Evolutionary conservation across 1,139 yeast species (phyloP), one percentile per base, ranked within the genome.

Genomic region (Lizanozyma gosingica): DNA sequence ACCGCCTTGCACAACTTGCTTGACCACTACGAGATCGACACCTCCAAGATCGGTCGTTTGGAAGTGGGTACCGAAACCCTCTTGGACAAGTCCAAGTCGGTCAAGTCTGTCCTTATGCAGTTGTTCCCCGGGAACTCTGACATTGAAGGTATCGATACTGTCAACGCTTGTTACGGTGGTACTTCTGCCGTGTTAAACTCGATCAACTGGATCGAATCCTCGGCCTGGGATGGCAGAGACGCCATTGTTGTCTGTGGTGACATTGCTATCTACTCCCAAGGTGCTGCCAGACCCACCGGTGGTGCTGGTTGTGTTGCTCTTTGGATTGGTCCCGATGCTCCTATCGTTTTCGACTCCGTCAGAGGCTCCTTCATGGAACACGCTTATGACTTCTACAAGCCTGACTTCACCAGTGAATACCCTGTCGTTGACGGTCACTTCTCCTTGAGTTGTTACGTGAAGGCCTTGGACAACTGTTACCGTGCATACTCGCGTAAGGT

Each of bases 41-140:
- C 88, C 43, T 67, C 73, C 59, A 67, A 76, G 42, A 79, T 94
- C 58, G 99, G 99, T 52, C 81, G 99, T 62, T 75, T 94, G 56
- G 99, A 94, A 67, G 98, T 92, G 47, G 99, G 99, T 55, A 94
- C 99, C 46, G 99, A 94, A 71, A 92, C 98, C 40, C 73, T 94
- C 55, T 73, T 94, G 56, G 99, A 94, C 70, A 94, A 92, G 70
- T 87, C 97, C 54, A 94, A 94, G 73, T 85, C 96, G 36, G 96
- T 90, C 59, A 94, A 94, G 71, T 80, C 96, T 36, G 96, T 92
- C 39, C 74, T 94, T 65, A 92, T 90, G 87, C 97, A 90, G 68
- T 76, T 94, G 53, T 83, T 94, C 55, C 90, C 84, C 45, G 94
- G 78, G 42, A 92, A 92, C 72, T 66, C 73, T 54, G 98, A 94